These are phyloP conservation scores for Ophiostoma angusticollis DNA, from an alignment of 2,329 filamentous ascomycete species.

Conservation along the genomic window DNA sequence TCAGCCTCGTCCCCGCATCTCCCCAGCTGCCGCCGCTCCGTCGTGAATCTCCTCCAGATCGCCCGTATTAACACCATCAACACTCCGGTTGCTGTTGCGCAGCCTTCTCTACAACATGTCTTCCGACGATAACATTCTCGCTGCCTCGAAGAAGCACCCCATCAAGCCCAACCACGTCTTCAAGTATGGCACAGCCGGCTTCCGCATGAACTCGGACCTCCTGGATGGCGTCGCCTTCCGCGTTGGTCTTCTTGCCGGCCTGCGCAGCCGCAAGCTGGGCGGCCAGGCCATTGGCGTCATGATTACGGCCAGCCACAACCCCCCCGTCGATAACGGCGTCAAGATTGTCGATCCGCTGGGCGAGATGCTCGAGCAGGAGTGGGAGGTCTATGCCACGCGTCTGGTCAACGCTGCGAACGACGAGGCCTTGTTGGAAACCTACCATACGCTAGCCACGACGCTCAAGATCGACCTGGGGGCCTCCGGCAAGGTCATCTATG, in stretches of 20 bases:
- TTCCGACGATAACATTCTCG: constrained; percentile 33
- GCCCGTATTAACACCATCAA: too few relatives aligned
- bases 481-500: constrained; percentile 73
- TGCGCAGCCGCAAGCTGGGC: constrained; percentile 80
- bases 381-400: constrained; percentile 79
- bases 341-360: constrained; percentile 96
- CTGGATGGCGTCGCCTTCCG: constrained; percentile 88
- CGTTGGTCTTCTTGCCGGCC: constrained; percentile 75
- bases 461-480: constrained; percentile 61
- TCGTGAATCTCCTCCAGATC: too few relatives aligned
- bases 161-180: constrained; percentile 40
- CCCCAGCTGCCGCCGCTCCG: too few relatives aligned
- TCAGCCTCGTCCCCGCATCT: too few relatives aligned
- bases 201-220: constrained; percentile 60
- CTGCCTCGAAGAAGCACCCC: constrained; percentile 49
- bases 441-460: constrained; percentile 60
- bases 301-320: constrained; percentile 92
- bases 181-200: constrained; percentile 55
- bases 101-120: constrained; percentile 3
- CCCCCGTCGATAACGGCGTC: constrained; percentile 78
- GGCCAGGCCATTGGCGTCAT: constrained; percentile 91
- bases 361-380: constrained; percentile 93
- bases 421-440: constrained; percentile 61
- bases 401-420: constrained; percentile 76
- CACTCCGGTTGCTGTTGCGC: too few relatives aligned